Evolutionary conservation across 208 protist genomes (phyloP).

Genomic region (Acanthamoeba rhysodes): DNA sequence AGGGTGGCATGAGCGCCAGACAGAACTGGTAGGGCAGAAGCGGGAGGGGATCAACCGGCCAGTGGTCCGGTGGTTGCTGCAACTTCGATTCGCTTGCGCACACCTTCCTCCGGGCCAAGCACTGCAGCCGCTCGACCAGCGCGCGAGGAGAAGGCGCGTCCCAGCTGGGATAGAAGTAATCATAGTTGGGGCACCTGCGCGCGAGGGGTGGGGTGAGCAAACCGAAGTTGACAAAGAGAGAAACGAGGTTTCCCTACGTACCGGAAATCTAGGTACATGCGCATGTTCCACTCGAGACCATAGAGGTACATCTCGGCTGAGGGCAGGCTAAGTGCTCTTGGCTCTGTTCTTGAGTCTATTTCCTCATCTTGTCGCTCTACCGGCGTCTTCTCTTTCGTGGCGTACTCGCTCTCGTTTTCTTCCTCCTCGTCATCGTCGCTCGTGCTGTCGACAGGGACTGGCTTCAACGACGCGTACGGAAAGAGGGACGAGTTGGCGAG

Average conservation of each 20-base stretch:
- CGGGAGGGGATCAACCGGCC: not conserved
- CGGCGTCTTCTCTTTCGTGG: not conserved
- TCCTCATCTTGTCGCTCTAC: not conserved
- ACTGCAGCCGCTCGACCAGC: not conserved
- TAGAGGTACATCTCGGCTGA: not conserved
- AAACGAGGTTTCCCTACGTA: not conserved
- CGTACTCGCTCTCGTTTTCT: not conserved
- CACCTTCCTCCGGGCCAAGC: not conserved
- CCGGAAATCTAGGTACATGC: slow-evolving; percentile 53
- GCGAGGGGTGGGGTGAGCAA: not conserved
- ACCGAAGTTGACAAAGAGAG: not conserved
- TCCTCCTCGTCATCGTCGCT: not conserved
- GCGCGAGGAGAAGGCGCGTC: slow-evolving; percentile 17
- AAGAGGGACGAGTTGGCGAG: slow-evolving; percentile 33
- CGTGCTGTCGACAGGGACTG: not conserved
- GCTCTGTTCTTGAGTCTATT: not conserved
- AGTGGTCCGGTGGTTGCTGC: not conserved
- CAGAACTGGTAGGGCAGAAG: slow-evolving; percentile 54
- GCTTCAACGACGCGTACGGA: not conserved
- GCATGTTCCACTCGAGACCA: slow-evolving; percentile 52
- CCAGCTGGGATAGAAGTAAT: slow-evolving; percentile 46
- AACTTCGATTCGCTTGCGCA: not conserved
- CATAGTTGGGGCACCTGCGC: slow-evolving; percentile 44
- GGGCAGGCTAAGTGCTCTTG: not conserved
- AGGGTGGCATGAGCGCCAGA: slow-evolving; percentile 41